Evolutionary conservation across 2,329 filamentous ascomycete species (phyloP).

Genomic region (Coniochaeta hoffmannii): DNA sequence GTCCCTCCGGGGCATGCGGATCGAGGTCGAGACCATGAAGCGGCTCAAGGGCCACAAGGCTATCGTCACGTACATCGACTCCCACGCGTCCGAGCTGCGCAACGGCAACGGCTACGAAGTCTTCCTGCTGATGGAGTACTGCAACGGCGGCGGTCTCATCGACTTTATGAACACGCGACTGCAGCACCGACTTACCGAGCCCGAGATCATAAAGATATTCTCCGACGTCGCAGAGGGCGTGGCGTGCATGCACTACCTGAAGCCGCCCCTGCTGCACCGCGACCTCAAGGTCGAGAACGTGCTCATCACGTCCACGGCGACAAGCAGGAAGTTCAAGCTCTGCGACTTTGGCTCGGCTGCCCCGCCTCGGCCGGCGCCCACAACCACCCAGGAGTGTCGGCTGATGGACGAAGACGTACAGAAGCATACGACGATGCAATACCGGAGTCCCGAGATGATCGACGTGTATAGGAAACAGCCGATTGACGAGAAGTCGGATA

Average conservation of each 20-base stretch:
- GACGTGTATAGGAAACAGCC: conserved; percentile 95
- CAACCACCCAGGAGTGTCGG: conserved; percentile 79
- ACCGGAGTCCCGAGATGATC: conserved; percentile 96
- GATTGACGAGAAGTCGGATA: conserved; percentile 97
- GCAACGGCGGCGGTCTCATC: conserved; percentile 88
- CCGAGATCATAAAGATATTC: conserved; percentile 96
- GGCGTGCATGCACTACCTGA: conserved; percentile 98
- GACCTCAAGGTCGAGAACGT: conserved; percentile 99
- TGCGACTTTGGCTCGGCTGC: conserved; percentile 97
- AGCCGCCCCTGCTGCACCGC: conserved; percentile 83
- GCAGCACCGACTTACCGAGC: conserved; percentile 93
- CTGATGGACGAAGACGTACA: conserved; percentile 95
- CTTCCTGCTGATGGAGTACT: conserved; percentile 97
- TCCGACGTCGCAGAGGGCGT: conserved; percentile 93
- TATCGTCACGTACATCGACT: conserved; percentile 98
- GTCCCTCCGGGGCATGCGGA: conserved; percentile 89
- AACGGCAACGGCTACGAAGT: conserved; percentile 88
- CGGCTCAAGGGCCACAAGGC: conserved; percentile 92
- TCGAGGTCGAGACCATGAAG: conserved; percentile 99
- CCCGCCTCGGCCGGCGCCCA: conserved; percentile 73
- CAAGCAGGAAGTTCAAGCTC: conserved; percentile 78
- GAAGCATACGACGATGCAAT: conserved; percentile 94
- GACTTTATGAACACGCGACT: conserved; percentile 99
- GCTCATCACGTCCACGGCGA: conserved; percentile 65
- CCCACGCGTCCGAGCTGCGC: conserved; percentile 88